Evolutionary conservation across 805 yeast genomes (phyloP).

Genomic region (Lipomyces anomalus): DNA sequence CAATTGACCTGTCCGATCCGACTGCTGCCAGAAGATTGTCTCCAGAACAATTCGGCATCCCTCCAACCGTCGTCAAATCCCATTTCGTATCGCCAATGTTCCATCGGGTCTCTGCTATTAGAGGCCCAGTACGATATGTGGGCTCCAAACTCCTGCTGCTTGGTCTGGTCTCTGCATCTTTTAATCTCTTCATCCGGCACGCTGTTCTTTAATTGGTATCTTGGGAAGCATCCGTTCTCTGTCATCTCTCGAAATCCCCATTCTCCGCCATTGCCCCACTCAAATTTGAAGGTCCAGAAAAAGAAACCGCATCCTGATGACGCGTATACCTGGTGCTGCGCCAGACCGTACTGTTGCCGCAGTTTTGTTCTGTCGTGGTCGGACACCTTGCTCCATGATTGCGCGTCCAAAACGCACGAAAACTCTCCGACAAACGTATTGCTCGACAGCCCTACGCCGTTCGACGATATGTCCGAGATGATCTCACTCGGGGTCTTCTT

Average conservation of each 20-base stretch:
- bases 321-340: conserved; percentile 37
- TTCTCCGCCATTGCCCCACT: conserved; percentile 89
- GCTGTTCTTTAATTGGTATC: conserved; percentile 11
- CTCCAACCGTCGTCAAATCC: conserved; percentile 73
- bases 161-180: conserved; percentile 35
- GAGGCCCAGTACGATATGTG: conserved; percentile 68
- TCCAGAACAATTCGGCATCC: conserved; percentile 65
- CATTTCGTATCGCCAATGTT: conserved; percentile 73
- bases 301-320: conserved; percentile 52
- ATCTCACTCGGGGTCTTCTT: conserved; percentile 58
- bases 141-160: conserved; percentile 36
- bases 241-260: conserved; percentile 87
- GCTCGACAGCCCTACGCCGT: conserved; percentile 44
- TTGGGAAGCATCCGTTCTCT: conserved; percentile 31
- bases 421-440: conserved; percentile 86
- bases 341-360: conserved; percentile 58
- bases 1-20: conserved; percentile 67
- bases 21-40: conserved; percentile 63
- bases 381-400: conserved; percentile 58
- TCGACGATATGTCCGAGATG: conserved; percentile 50
- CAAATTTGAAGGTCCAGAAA: conserved; percentile 89
- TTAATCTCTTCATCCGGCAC: conserved; percentile 32
- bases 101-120: conserved; percentile 56
- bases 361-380: conserved; percentile 46
- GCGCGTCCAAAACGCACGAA: conserved; percentile 76